Conservation (phyloP, 2,329 filamentous ascomycete species). For the Xylariaceae sp. region DNA sequence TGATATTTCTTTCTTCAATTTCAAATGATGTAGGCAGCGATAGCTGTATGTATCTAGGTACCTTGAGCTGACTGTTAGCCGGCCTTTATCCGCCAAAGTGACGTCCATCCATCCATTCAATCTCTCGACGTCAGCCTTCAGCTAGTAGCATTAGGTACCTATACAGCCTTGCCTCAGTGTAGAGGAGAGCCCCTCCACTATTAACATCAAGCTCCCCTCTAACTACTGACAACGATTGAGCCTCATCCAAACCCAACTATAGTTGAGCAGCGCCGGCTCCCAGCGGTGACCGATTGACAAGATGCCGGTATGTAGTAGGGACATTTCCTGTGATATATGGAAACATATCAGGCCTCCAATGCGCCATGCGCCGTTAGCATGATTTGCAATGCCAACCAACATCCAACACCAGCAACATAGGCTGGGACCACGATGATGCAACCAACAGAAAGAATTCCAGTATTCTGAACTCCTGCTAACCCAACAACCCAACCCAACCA, state of each 20-base stretch:
- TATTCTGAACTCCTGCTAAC: constrained; percentile 2
- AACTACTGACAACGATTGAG: not conserved
- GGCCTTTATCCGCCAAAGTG: constrained; percentile 25
- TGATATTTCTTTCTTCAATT: no score
- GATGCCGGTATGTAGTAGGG: constrained; percentile 56
- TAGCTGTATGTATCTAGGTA: not conserved
- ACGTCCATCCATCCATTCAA: constrained; percentile 13
- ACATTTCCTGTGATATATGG: not conserved
- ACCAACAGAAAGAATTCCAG: not conserved
- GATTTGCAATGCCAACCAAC: not conserved
- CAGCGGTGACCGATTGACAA: constrained; percentile 44
- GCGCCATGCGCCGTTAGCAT: not conserved
- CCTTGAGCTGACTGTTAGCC: constrained; percentile 9
- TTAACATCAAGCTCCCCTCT: not conserved
- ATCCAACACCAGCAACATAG: not conserved
- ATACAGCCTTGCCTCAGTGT: constrained; percentile 11
- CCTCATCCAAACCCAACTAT: constrained; percentile 13
- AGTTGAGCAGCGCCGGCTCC: constrained; percentile 33
- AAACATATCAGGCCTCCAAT: not conserved
- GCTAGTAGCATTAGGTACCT: not conserved
- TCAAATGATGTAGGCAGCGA: no score
- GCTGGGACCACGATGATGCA: not conserved
- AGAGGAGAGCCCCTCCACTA: constrained; percentile 19
- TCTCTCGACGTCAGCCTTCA: constrained; percentile 19
- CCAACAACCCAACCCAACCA: constrained; percentile 47